Conservation (phyloP, 1,284 basidiomycete genomes). For the Hemileia vastatrix region DNA sequence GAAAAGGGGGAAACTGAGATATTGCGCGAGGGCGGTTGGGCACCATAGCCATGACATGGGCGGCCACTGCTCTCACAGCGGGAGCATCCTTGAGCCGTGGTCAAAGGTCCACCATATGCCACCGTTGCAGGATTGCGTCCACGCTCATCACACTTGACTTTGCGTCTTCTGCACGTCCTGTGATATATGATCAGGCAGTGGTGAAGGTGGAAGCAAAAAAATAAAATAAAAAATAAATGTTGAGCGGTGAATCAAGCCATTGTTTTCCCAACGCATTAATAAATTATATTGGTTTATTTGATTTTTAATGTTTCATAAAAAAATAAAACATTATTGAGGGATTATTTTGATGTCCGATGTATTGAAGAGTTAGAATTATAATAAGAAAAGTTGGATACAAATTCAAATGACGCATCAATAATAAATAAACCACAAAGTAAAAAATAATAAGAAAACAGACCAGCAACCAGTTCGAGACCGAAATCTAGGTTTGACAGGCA, state of each 20-base stretch:
- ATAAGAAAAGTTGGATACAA: too few relatives aligned
- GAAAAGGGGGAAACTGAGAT: too few relatives aligned
- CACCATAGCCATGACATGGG: conserved; percentile 21
- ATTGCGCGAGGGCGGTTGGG: conserved; percentile 21
- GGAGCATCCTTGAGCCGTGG: conserved; percentile 12
- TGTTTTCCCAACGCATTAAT: background rate
- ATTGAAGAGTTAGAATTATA: too few relatives aligned
- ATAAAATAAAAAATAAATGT: background rate
- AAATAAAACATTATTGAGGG: background rate
- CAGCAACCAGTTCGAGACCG: conserved; percentile 22
- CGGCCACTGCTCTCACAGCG: conserved; percentile 20
- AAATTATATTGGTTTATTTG: background rate
- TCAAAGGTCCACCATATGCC: conserved; percentile 14
- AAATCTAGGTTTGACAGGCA: conserved; percentile 17
- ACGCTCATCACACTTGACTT: conserved; percentile 23
- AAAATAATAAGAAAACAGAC: background rate
- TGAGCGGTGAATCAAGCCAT: background rate
- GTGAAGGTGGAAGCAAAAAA: background rate
- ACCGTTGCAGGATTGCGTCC: conserved; percentile 22
- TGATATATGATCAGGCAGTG: too few relatives aligned
- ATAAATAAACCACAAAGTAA: too few relatives aligned
- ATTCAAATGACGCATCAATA: too few relatives aligned
- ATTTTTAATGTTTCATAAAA: background rate
- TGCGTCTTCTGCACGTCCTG: conserved; percentile 19
- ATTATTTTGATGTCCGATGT: too few relatives aligned